These are phyloP conservation scores for Penicillium aurantiogriseum DNA, from an alignment of 2,329 filamentous ascomycete species.

Conservation along the genomic window DNA sequence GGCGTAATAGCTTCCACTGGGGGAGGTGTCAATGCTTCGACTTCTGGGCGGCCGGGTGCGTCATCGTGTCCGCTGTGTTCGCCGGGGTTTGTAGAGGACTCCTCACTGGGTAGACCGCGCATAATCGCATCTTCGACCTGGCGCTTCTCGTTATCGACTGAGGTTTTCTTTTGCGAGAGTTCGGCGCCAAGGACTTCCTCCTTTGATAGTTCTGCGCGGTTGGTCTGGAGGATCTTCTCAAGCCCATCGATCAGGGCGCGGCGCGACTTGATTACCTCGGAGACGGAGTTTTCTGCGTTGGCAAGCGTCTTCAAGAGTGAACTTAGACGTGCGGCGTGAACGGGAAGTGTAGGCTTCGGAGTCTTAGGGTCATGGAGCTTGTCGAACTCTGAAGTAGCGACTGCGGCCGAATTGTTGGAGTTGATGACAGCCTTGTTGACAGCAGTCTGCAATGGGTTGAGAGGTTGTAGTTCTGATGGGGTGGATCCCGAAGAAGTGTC, in stretches of 20 bases:
- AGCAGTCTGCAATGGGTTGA: slow-evolving; percentile 72
- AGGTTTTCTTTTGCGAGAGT: slow-evolving; percentile 64
- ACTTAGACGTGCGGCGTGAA: slow-evolving; percentile 85
- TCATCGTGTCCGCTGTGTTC: slow-evolving; percentile 31
- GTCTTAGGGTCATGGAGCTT: slow-evolving; percentile 73
- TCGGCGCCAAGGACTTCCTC: slow-evolving; percentile 68
- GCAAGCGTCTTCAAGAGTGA: slow-evolving; percentile 86
- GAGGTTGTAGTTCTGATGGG: slow-evolving; percentile 71
- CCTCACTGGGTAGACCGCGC: slow-evolving; percentile 68
- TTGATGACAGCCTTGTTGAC: slow-evolving; percentile 70
- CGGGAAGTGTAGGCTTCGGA: slow-evolving; percentile 73
- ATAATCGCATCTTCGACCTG: slow-evolving; percentile 92
- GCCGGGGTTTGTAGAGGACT: slow-evolving; percentile 49
- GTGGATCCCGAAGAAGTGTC: slow-evolving; percentile 53
- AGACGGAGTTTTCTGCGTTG: slow-evolving; percentile 82
- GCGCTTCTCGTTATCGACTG: slow-evolving; percentile 77
- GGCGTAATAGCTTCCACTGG: slow-evolving; percentile 58
- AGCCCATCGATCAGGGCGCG: slow-evolving; percentile 73
- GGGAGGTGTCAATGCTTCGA: slow-evolving; percentile 86
- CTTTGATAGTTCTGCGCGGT: slow-evolving; percentile 64
- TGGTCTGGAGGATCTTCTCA: slow-evolving; percentile 75
- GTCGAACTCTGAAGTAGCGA: slow-evolving; percentile 77
- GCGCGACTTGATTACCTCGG: slow-evolving; percentile 84
- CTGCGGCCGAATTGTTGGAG: slow-evolving; percentile 64
- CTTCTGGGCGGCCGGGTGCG: slow-evolving; percentile 62